Base-by-base conservation (phyloP, 345 rosid species). In the Linum tenue region DNA sequence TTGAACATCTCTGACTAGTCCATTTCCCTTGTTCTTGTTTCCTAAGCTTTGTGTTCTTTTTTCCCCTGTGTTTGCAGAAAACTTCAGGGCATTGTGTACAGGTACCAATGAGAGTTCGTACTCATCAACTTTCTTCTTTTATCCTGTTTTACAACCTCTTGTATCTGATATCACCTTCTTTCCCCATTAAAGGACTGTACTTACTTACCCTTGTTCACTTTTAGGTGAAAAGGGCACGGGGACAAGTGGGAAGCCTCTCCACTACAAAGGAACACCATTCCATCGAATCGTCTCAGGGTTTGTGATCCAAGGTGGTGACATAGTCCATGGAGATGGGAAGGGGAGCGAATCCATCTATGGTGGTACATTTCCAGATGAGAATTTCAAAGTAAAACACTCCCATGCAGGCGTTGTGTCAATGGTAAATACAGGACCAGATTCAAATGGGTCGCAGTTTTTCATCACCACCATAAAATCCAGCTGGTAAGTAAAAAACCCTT, bases 211-310 rank as follows among this genome's bases (percentile, higher is more conserved):
- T 43, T 63, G 48, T 7, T 35, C 53, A 10, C 64, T 59, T 72
- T 16, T 69, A 92, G 97, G 99, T 58, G 79, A 86, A 70, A 94
- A 82, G 37, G 91, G 89, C 40, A 85, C 80, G 72, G 74, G 82
- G 55, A 70, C 74, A 3, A 79, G 66, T 37, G 91, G 92, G 41
- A 94, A 88, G 75, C 71, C 66, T 67, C 86, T 90, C 48, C 85
- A 78, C 63, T 90, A 86, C 31, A 94, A 88, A 70, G 95, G 97
- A 75, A 90, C 80, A 43, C 95, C 85, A 12, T 76, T 94, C 78
- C 99, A 94, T 77, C 95, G 99, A 3, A 88, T 94, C 76, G 62
- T 94, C 79, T 84, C 99, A 59, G 99, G 99, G 48, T 90, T 94
- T 56, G 81, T 94, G 71, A 79, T 88, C 74, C 99, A 94, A 83